phyloP scores from a whole-genome alignment of 495 filamentous ascomycete genomes.

The Xylaria curta region DNA sequence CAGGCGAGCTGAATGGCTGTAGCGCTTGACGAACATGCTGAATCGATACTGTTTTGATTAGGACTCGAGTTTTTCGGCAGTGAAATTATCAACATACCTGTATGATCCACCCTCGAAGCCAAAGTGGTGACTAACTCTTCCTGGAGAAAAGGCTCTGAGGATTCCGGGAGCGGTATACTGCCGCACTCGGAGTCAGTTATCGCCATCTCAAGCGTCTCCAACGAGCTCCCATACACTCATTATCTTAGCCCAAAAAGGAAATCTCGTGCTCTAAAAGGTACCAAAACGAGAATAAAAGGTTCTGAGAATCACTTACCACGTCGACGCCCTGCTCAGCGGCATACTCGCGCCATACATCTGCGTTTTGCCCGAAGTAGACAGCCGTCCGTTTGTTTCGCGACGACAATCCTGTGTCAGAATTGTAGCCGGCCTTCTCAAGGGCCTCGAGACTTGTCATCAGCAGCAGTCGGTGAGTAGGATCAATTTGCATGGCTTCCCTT shows the following conservation, averaged over 20 bases:
- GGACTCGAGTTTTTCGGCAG: not conserved
- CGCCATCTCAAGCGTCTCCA: no score
- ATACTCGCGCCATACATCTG: conserved; percentile 79
- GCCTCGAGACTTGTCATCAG: conserved; percentile 77
- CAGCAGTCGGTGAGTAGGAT: conserved; percentile 75
- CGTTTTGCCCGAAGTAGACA: conserved; percentile 82
- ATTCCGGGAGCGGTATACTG: conserved; percentile 71
- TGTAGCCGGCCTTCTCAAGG: conserved; percentile 76
- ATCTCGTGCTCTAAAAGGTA: no score
- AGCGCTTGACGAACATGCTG: conserved; percentile 50
- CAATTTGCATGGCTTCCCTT: conserved; percentile 74
- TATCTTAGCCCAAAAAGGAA: no score
- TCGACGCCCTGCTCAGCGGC: conserved; percentile 78
- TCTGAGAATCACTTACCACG: conserved; percentile 54
- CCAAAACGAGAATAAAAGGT: no score
- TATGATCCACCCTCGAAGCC: conserved; percentile 45
- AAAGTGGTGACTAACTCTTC: conserved; percentile 50
- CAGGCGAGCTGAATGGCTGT: conserved; percentile 54
- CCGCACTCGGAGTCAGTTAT: no score
- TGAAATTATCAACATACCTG: conserved; percentile 32
- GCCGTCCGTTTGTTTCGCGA: conserved; percentile 63
- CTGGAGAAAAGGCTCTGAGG: conserved; percentile 71
- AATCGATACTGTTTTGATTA: conserved; percentile 39
- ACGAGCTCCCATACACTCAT: no score
- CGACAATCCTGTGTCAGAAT: conserved; percentile 55